phyloP scores from a whole-genome alignment of 176 grass and related monocot genomes.

The Pontederia paniculata region DNA sequence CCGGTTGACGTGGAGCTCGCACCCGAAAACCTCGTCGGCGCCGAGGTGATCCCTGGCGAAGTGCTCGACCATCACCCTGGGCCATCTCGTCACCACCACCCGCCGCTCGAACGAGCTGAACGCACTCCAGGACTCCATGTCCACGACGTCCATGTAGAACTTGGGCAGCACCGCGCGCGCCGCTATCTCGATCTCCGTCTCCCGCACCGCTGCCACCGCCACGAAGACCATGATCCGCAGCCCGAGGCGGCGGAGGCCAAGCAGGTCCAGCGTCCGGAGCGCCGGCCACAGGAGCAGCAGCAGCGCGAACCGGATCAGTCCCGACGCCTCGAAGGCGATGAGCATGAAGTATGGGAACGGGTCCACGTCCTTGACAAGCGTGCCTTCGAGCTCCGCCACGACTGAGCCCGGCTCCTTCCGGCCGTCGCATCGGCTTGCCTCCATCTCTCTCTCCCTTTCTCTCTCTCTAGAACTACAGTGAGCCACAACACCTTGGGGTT shows the following conservation, averaged over 20 bases:
- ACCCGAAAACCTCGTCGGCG: constrained; percentile 55
- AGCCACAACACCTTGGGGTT: no score
- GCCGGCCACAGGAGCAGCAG: constrained; percentile 61
- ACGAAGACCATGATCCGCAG: constrained; percentile 38
- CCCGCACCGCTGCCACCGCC: constrained; percentile 26
- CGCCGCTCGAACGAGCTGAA: constrained; percentile 33
- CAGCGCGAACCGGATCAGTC: constrained; percentile 40
- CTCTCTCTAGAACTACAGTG: no score
- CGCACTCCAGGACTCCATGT: constrained; percentile 36
- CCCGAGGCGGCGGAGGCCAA: neutral
- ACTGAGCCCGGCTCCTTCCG: constrained; percentile 7
- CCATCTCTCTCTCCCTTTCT: no score
- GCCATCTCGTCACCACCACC: constrained; percentile 56
- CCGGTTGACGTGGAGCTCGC: constrained; percentile 40
- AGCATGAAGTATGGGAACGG: constrained; percentile 86
- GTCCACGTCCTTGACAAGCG: constrained; percentile 33
- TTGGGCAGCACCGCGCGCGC: constrained; percentile 87
- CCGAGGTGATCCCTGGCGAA: constrained; percentile 76
- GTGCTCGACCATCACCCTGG: constrained; percentile 55
- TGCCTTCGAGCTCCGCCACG: constrained; percentile 67
- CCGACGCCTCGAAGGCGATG: constrained; percentile 60
- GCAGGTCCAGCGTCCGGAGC: constrained; percentile 27
- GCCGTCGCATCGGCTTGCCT: neutral
- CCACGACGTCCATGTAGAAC: constrained; percentile 78
- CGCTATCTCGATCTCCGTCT: constrained; percentile 58